Conservation (phyloP, 2,329 filamentous ascomycete genomes). For the Penicillium sp. region DNA sequence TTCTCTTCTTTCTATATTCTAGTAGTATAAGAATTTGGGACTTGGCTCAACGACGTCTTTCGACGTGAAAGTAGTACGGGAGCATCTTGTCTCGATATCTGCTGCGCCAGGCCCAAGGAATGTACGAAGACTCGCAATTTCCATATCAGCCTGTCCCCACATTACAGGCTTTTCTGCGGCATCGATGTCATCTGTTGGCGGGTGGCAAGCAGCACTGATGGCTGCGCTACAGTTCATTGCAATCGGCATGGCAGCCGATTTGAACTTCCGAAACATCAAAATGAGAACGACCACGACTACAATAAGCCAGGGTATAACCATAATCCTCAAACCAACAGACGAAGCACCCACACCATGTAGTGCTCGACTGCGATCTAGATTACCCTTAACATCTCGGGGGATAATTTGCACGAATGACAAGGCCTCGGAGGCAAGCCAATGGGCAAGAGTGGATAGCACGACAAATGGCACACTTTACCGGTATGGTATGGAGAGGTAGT, state of each 20-base stretch:
- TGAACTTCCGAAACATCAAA: background rate
- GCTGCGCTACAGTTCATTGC: background rate
- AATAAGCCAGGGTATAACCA: background rate
- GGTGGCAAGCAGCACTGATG: slow-evolving; percentile 2
- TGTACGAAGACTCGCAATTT: background rate
- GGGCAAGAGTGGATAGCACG: background rate
- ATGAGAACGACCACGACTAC: background rate
- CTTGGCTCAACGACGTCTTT: background rate
- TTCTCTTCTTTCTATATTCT: background rate
- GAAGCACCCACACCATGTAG: background rate
- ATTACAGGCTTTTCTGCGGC: background rate
- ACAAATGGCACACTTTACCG: slow-evolving; percentile 29
- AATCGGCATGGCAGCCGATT: background rate
- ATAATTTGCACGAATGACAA: background rate
- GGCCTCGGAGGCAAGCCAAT: background rate
- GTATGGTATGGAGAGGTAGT: slow-evolving; percentile 46
- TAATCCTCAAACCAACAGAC: background rate
- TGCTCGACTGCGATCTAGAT: background rate
- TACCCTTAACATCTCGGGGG: background rate
- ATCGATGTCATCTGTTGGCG: background rate
- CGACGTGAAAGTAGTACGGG: background rate
- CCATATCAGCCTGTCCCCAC: background rate
- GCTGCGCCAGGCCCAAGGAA: background rate
- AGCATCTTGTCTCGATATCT: background rate
- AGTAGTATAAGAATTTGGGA: background rate